Evolutionary conservation across 192 early-diverging fungal genomes (phyloP).

Genomic region (Cladochytrium replicatum): DNA sequence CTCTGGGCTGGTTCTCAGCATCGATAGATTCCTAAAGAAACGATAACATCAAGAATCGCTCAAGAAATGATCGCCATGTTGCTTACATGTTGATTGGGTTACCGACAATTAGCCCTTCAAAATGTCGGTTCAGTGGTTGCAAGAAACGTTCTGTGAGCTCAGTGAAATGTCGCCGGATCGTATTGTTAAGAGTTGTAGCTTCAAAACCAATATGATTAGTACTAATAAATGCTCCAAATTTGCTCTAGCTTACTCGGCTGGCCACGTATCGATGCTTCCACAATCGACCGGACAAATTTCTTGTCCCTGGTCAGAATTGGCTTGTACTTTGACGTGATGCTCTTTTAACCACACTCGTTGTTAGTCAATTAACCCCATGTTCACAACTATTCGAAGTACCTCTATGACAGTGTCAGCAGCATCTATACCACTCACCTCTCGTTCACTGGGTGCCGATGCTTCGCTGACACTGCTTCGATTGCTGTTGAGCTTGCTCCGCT

Average conservation of each 20-base stretch:
- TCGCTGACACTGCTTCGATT: too few relatives aligned
- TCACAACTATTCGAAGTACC: too few relatives aligned
- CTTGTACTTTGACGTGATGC: conserved; percentile 75
- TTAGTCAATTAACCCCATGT: too few relatives aligned
- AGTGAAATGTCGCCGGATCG: conserved; percentile 81
- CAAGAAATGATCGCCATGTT: not conserved
- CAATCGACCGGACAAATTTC: conserved; percentile 64
- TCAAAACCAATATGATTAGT: too few relatives aligned
- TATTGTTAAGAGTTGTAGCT: conserved; percentile 72
- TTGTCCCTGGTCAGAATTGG: conserved; percentile 75
- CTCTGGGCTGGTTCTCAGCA: conserved; percentile 41
- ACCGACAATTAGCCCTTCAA: conserved; percentile 74
- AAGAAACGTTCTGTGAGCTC: conserved; percentile 90
- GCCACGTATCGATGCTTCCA: conserved; percentile 60
- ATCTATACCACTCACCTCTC: too few relatives aligned
- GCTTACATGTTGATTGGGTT: conserved; percentile 42
- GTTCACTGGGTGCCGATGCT: too few relatives aligned
- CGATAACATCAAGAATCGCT: not conserved
- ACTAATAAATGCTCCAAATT: too few relatives aligned
- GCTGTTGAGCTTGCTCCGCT: too few relatives aligned
- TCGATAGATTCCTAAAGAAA: conserved; percentile 28
- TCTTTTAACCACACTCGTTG: too few relatives aligned
- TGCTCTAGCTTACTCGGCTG: conserved; percentile 34
- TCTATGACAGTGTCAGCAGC: too few relatives aligned
- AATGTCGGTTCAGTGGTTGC: conserved; percentile 91